Evolutionary conservation across 2,329 filamentous ascomycete species (phyloP), one percentile per base, ranked within the genome.

Genomic region (Geosmithia morbida): DNA sequence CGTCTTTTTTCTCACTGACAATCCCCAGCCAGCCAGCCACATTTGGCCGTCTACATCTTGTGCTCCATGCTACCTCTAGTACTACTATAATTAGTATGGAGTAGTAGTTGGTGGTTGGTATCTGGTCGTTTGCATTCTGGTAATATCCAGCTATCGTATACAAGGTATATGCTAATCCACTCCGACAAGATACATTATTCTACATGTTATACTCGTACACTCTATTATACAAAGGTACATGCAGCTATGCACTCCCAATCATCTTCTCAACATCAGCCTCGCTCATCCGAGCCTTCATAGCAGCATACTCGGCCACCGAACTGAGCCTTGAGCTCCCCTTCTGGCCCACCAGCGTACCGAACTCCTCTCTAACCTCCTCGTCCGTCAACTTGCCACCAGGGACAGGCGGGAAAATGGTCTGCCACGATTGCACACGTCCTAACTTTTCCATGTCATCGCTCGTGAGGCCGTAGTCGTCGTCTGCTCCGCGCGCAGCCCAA

Each of bases 381-480:
- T 46, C 44, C 11, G 45, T 33, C 11, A 30, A 18, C 7, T 22
- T n/a, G 18, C 39, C 45, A n/a, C 44, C 46, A 14, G 46, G 19
- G 7, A 41, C 22, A 22, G 49, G 73, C 29, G 77, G 77, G 53
- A 81, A 81, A 41, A 81, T 54, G 1, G 63, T 64, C 20, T 66
- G 64, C 50, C 64, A 63, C 0, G 62, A 62, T 22, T 65, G 62
- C 49, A 64, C 63, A 16, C 63, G 62, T 42, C 62, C 59, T 45
- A 54, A 49, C 8, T 46, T 64, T 6, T 1, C 63, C 53, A 3
- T 55, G 44, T 53, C 47, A 40, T 48, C 1, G 54, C 46, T 14
- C 7, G 44, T 20, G 14, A 56, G 55, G 8, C 88, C 90, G 62
- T 94, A 97, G 1, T 71, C 67, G 37, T 69, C 57, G 63, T 97